phyloP scores from a whole-genome alignment of 2,329 filamentous ascomycete species.

The Fusarium chlamydosporum region DNA sequence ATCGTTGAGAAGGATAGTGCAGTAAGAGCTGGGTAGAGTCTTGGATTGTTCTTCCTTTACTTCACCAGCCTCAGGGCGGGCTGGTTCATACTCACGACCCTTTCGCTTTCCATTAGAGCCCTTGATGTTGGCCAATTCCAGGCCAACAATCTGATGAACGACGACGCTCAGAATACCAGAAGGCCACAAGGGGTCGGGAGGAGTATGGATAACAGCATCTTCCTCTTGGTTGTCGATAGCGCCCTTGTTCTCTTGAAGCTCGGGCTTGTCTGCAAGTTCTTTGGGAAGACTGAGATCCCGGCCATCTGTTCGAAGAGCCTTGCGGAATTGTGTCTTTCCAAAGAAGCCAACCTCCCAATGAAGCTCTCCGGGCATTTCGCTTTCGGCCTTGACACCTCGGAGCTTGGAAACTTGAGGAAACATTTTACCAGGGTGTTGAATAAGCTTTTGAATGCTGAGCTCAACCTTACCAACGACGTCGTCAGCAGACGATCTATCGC shows the following conservation, averaged over 20 bases:
- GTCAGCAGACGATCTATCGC: slow-evolving; percentile 90
- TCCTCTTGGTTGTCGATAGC: slow-evolving; percentile 77
- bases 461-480: slow-evolving; percentile 97
- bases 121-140: slow-evolving; percentile 92
- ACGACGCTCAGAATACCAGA: slow-evolving; percentile 89
- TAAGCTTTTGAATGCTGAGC: slow-evolving; percentile 92
- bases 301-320: slow-evolving; percentile 87
- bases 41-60: slow-evolving; percentile 86
- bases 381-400: slow-evolving; percentile 84
- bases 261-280: slow-evolving; percentile 78
- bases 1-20: slow-evolving; percentile 91
- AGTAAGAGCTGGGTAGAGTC: slow-evolving; percentile 90
- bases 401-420: slow-evolving; percentile 89
- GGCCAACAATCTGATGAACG: slow-evolving; percentile 93
- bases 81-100: slow-evolving; percentile 89
- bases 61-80: slow-evolving; percentile 84
- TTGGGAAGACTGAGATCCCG: slow-evolving; percentile 83
- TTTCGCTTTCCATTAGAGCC: slow-evolving; percentile 86
- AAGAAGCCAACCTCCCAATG: slow-evolving; percentile 98
- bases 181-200: slow-evolving; percentile 96
- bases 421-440: slow-evolving; percentile 92
- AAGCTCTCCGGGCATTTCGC: slow-evolving; percentile 90
- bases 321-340: slow-evolving; percentile 88
- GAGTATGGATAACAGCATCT: slow-evolving; percentile 89
- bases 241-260: slow-evolving; percentile 89